phyloP scores from a whole-genome alignment of 2,329 filamentous ascomycete genomes.

The Monascus ruber region DNA sequence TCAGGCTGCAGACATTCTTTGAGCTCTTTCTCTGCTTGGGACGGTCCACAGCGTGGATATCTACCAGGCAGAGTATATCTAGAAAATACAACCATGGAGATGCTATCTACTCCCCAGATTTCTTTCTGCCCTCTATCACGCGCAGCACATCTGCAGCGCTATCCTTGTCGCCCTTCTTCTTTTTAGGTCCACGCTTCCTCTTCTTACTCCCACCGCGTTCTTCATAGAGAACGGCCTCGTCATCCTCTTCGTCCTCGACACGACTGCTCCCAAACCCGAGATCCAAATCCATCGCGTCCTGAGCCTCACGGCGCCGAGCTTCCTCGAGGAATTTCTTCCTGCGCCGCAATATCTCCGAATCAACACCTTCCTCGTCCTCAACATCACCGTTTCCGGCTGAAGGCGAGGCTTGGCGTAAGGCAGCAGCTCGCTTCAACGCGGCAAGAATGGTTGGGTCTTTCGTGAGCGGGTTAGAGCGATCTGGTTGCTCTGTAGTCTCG shows the following conservation, averaged over 20 bases:
- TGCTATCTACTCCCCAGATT: slow-evolving; percentile 7
- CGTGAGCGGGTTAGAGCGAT: slow-evolving; percentile 36
- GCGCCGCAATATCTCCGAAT: slow-evolving; percentile 55
- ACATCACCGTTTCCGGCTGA: slow-evolving; percentile 24
- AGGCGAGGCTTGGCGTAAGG: slow-evolving; percentile 41
- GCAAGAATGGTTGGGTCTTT: slow-evolving; percentile 70
- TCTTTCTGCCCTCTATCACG: slow-evolving; percentile 57
- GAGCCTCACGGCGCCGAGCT: slow-evolving; percentile 46
- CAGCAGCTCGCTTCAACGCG: slow-evolving; percentile 73
- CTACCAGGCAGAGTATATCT: too few relatives aligned
- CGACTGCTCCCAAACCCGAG: slow-evolving; percentile 86
- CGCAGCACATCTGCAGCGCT: slow-evolving; percentile 69
- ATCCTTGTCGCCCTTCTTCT: slow-evolving; percentile 45
- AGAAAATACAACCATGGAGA: too few relatives aligned
- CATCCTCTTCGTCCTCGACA: slow-evolving; percentile 78
- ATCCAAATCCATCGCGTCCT: slow-evolving; percentile 85
- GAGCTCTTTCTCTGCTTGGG: too few relatives aligned
- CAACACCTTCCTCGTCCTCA: slow-evolving; percentile 37
- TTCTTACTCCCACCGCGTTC: slow-evolving; percentile 5
- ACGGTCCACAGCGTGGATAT: too few relatives aligned
- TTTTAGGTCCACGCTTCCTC: slow-evolving; percentile 30
- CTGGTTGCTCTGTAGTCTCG: slow-evolving; percentile 39
- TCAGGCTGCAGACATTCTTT: too few relatives aligned
- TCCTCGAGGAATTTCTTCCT: slow-evolving; percentile 63
- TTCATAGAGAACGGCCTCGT: slow-evolving; percentile 54